Evolutionary conservation across 2,329 filamentous ascomycete species (phyloP).

Genomic region (Exophiala aquamarina): DNA sequence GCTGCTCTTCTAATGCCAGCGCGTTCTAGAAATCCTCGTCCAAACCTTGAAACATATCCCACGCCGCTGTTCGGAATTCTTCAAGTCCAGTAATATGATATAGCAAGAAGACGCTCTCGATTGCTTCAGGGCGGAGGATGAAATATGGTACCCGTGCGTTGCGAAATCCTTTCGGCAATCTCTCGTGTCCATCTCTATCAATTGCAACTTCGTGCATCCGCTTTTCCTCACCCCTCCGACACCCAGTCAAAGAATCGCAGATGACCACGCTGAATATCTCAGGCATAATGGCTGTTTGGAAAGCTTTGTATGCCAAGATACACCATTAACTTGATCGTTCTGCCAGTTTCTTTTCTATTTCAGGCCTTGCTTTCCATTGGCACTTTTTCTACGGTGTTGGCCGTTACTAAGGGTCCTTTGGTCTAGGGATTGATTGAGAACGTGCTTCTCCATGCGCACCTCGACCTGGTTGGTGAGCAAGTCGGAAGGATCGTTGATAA

Average conservation of each 20-base stretch:
- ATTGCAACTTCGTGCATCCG: conserved; percentile 26
- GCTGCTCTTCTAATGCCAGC: too few relatives aligned
- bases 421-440: too few relatives aligned
- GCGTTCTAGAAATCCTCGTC: too few relatives aligned
- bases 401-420: too few relatives aligned
- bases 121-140: conserved; percentile 70
- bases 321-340: too few relatives aligned
- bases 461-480: conserved; percentile 16
- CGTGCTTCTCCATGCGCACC: conserved; percentile 9
- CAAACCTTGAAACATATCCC: conserved; percentile 81
- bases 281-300: conserved; percentile 55
- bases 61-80: conserved; percentile 75
- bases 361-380: too few relatives aligned
- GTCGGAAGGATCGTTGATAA: conserved; percentile 6
- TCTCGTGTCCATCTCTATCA: background rate
- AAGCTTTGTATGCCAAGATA: conserved; percentile 54
- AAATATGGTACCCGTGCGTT: conserved; percentile 18
- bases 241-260: conserved; percentile 38
- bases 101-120: conserved; percentile 86
- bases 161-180: conserved; percentile 22
- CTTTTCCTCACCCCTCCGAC: conserved; percentile 40
- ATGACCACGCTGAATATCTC: conserved; percentile 46
- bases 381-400: too few relatives aligned
- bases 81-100: conserved; percentile 83
- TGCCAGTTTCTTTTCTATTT: too few relatives aligned